phyloP scores from a whole-genome alignment of 345 rosid species.

The Melastoma malabathricum region DNA sequence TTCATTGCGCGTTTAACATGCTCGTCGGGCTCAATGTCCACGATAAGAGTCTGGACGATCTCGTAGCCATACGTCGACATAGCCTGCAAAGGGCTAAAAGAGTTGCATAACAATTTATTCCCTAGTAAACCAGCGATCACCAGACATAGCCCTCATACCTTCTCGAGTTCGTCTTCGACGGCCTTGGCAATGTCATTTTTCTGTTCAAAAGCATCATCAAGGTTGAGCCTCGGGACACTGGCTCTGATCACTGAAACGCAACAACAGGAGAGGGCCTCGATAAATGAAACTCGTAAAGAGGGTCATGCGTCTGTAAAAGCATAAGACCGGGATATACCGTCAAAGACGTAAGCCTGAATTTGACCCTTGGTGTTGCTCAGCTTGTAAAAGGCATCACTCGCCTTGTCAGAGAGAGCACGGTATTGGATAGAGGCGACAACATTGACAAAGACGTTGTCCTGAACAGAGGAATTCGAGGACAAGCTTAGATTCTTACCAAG shows the following conservation, averaged over 20 bases:
- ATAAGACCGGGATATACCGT: conserved; percentile 14
- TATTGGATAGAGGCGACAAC: conserved; percentile 35
- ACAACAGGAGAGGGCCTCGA: neutral
- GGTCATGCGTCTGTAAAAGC: neutral
- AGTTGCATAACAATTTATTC: too few species aligned
- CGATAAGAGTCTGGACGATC: conserved; percentile 18
- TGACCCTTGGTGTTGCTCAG: conserved; percentile 28
- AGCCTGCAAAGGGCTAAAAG: conserved; percentile 8
- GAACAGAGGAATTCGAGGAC: conserved; percentile 1
- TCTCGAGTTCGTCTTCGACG: conserved; percentile 30
- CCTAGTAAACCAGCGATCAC: too few species aligned
- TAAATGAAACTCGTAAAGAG: neutral
- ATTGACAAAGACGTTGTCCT: conserved; percentile 40
- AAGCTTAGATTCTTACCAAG: too few species aligned
- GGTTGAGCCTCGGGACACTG: conserved; percentile 19
- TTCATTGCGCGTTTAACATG: conserved; percentile 21
- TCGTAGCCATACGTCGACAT: conserved; percentile 18
- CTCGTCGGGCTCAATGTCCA: conserved; percentile 19
- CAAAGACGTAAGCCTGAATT: conserved; percentile 35
- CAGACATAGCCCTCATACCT: conserved; percentile 7
- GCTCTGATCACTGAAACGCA: conserved; percentile 20
- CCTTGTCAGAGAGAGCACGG: conserved; percentile 24
- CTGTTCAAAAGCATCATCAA: conserved; percentile 29
- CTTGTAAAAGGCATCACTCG: conserved; percentile 29
- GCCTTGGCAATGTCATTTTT: conserved; percentile 29